These are phyloP conservation scores for Botryotinia globosa DNA, from an alignment of 2,329 filamentous ascomycete species.

Conservation along the genomic window DNA sequence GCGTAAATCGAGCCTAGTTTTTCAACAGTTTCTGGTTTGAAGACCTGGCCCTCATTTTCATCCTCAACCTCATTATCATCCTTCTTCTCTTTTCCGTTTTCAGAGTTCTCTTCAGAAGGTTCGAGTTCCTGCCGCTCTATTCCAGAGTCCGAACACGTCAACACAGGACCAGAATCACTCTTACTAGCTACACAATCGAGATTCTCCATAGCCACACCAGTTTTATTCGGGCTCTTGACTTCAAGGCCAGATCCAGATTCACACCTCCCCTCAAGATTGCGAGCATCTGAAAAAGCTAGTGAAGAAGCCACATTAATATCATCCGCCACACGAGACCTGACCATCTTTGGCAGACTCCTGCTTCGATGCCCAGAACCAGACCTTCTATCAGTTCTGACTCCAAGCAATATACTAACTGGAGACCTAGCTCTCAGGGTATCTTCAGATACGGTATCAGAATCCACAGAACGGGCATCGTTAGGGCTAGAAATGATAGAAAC, in stretches of 20 bases:
- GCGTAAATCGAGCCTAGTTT: not conserved
- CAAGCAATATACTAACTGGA: constrained; percentile 6
- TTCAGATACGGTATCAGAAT: not conserved
- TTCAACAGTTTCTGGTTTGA: not conserved
- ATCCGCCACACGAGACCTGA: not conserved
- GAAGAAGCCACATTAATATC: not conserved
- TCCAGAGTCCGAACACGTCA: not conserved
- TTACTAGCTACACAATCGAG: not conserved
- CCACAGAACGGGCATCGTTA: not conserved
- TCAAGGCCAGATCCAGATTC: not conserved
- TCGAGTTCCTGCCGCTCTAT: not conserved
- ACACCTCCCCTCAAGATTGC: not conserved
- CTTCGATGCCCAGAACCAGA: not conserved
- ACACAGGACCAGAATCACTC: not conserved
- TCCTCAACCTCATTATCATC: not conserved
- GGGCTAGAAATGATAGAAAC: not conserved
- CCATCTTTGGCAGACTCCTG: not conserved
- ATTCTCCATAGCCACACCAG: not conserved
- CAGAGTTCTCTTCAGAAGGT: not conserved
- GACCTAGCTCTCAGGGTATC: constrained; percentile 10
- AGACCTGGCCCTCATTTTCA: not conserved
- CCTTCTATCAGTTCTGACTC: not conserved
- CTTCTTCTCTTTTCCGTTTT: not conserved
- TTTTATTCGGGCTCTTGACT: not conserved
- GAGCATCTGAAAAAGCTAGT: not conserved